Conservation (phyloP, 495 filamentous ascomycete species). For the Talaromyces ruber region DNA sequence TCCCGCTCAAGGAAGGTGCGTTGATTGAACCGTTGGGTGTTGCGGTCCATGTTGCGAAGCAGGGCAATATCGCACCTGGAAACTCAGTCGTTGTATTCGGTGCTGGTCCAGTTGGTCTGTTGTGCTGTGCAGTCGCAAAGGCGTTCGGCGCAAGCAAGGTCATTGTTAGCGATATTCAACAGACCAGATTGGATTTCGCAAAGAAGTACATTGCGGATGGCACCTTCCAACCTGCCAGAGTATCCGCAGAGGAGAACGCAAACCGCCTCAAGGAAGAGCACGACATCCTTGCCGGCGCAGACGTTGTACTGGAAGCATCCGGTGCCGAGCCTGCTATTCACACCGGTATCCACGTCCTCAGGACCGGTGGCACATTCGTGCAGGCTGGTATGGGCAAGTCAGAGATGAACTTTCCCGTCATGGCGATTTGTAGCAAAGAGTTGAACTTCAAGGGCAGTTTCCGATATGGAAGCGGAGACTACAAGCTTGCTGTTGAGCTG, state of each 20-base stretch:
- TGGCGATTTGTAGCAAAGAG: slow-evolving; percentile 45
- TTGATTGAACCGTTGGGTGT: slow-evolving; percentile 48
- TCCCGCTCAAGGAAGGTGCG: slow-evolving; percentile 43
- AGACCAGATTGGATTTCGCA: slow-evolving; percentile 44
- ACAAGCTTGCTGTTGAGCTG: slow-evolving; percentile 44
- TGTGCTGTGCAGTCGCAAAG: slow-evolving; percentile 46
- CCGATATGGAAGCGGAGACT: slow-evolving; percentile 46
- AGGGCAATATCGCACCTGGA: slow-evolving; percentile 34
- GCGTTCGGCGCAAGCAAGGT: slow-evolving; percentile 43
- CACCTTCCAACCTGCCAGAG: slow-evolving; percentile 32
- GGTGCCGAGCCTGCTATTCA: slow-evolving; percentile 46
- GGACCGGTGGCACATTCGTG: slow-evolving; percentile 48
- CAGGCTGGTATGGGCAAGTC: slow-evolving; percentile 53
- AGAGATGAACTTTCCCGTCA: slow-evolving; percentile 49
- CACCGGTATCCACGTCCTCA: slow-evolving; percentile 42
- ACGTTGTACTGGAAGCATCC: slow-evolving; percentile 50
- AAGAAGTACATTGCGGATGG: slow-evolving; percentile 34
- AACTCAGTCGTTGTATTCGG: slow-evolving; percentile 48
- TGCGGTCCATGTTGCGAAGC: slow-evolving; percentile 44
- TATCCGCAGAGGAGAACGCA: slow-evolving; percentile 29
- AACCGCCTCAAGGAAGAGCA: slow-evolving; percentile 32
- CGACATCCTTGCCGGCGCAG: slow-evolving; percentile 38
- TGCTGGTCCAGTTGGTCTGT: slow-evolving; percentile 44
- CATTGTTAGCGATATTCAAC: slow-evolving; percentile 47
- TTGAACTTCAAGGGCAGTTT: slow-evolving; percentile 45